Evolutionary conservation across 495 filamentous ascomycete species (phyloP).

Genomic region (Penicillium steckii): DNA sequence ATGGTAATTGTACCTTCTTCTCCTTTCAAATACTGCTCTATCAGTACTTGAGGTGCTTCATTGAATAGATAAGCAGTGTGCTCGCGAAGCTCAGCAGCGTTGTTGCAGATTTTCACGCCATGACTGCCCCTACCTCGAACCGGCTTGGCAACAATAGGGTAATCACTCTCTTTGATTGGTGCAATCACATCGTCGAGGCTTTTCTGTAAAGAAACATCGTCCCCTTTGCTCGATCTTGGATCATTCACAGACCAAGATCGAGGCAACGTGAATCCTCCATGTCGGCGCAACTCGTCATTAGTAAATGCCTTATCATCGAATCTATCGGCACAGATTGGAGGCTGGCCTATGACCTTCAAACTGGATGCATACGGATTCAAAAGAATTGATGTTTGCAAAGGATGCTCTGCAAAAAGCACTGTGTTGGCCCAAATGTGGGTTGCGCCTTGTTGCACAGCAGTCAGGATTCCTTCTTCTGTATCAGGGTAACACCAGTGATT

Average conservation of each 20-base stretch:
- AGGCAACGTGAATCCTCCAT: constrained; percentile 15
- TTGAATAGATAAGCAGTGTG: constrained; percentile 23
- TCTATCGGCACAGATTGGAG: constrained; percentile 30
- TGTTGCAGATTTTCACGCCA: constrained; percentile 34
- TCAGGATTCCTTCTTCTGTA: constrained; percentile 30
- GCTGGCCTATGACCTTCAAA: constrained; percentile 31
- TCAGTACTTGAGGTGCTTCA: constrained; percentile 25
- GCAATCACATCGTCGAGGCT: constrained; percentile 2
- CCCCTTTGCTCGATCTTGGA: neutral
- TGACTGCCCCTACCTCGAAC: constrained; percentile 21
- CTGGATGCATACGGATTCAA: constrained; percentile 14
- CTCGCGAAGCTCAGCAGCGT: constrained; percentile 10
- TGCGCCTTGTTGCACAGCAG: constrained; percentile 24
- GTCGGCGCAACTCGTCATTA: constrained; percentile 25
- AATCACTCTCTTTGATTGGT: constrained; percentile 8
- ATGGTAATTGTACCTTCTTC: constrained; percentile 40
- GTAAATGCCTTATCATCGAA: constrained; percentile 37
- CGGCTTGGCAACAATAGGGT: constrained; percentile 33
- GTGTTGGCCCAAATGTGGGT: constrained; percentile 40
- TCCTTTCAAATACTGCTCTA: constrained; percentile 36
- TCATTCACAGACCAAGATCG: constrained; percentile 19
- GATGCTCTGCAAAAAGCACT: constrained; percentile 32
- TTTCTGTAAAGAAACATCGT: neutral
- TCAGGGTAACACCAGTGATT: constrained; percentile 33
- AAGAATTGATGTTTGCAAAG: constrained; percentile 23